Evolutionary conservation across 2,329 filamentous ascomycete genomes (phyloP), one percentile per base, ranked within the genome.

Genomic region (Remersonia thermophila): DNA sequence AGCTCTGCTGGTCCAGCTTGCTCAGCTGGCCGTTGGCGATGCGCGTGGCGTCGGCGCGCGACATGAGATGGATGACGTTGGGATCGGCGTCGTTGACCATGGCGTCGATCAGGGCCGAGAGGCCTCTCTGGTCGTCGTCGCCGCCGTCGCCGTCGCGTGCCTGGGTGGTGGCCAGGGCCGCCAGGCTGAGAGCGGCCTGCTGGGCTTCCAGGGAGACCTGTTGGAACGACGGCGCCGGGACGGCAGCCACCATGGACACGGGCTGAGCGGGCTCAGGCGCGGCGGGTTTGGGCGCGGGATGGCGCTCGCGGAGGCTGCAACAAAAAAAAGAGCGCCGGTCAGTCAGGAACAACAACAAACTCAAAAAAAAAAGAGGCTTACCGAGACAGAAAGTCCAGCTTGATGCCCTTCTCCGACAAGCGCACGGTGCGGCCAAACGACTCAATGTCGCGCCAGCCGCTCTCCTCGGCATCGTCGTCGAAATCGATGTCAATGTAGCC

Each of bases 371-470:
- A 7, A 3, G 13, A 16, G 7, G 25, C 70, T 57, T 56, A 76
- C 71, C 67, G 65, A 40, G 71, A 63, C 33, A 93, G 74, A 55
- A 94, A 86, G 52, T 85, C 77, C 10, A 77, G 64, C 49, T 80
- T 70, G 47, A 86, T 66, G 26, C 77, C 76, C 49, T 66, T 66
- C 42, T 75, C 75, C 1, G 73, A 68, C 36, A 86, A 58, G 41
- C 72, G 72, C 54, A 79, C 78, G 15, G 74, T 62, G 18, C 71
- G 68, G n/a, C 80, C 80, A 51, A 74, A 78, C 12, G 71, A 69
- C 38, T 66, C 62, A 7, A 69, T 55, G 39, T 77, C 71, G 36
- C 67, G 69, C 62, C 78, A 77, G 23, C 66, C 67, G 29, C 59
- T 59, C 33, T 71, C 65, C 14, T 72, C 69, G 12, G 73, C 66